Conservation (phyloP, 108 stramenopile genomes). For the Cyclotella distinguenda region DNA sequence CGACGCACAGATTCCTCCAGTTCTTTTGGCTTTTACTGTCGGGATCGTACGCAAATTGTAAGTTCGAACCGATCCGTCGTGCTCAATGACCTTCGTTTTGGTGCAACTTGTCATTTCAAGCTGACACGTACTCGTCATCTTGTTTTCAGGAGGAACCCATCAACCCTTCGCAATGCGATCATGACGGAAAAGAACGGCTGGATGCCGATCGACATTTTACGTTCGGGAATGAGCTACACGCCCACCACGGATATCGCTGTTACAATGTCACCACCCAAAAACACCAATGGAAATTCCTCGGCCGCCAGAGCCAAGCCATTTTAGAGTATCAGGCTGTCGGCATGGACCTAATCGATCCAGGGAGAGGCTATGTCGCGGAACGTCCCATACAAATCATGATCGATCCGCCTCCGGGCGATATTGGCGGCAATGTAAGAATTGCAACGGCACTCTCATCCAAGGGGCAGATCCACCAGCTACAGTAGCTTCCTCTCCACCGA, state of each 20-base stretch:
- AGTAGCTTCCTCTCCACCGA: constrained; percentile 10
- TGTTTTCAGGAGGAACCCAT: no score
- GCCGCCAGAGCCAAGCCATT: constrained; percentile 65
- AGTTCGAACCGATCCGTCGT: no score
- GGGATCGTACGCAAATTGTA: no score
- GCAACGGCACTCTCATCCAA: constrained; percentile 38
- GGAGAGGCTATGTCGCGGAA: constrained; percentile 81
- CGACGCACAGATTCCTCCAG: no score
- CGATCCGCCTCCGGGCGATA: constrained; percentile 64
- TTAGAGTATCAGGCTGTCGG: constrained; percentile 65
- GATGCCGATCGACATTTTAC: constrained; percentile 53
- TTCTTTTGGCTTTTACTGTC: no score
- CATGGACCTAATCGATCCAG: constrained; percentile 67
- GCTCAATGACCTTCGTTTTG: no score
- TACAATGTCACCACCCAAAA: constrained; percentile 57
- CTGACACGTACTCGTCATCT: no score
- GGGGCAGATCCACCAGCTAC: constrained; percentile 34
- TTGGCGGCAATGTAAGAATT: constrained; percentile 14
- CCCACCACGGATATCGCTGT: constrained; percentile 46
- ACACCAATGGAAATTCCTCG: constrained; percentile 53
- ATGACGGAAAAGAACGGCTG: no score
- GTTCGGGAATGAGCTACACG: constrained; percentile 69
- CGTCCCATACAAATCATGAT: constrained; percentile 62
- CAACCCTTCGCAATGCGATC: no score
- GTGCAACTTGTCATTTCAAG: no score